Conservation (phyloP, 495 filamentous ascomycete species). For the Echria macrotheca region DNA sequence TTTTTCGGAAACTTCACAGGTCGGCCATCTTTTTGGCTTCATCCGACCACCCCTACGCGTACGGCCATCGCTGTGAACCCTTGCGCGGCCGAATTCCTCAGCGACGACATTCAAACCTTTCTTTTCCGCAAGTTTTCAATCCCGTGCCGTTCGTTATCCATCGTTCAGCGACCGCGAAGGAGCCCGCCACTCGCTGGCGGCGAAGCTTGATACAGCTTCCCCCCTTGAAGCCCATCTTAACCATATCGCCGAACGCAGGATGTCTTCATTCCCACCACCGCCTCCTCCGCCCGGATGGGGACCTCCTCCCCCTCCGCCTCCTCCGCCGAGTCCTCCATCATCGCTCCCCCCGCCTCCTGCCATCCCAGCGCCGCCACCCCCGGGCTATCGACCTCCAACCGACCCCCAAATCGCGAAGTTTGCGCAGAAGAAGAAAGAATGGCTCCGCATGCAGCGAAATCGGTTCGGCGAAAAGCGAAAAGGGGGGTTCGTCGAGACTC, state of each 20-base stretch:
- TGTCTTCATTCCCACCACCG: conserved; percentile 68
- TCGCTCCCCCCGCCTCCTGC: conserved; percentile 63
- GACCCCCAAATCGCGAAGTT: conserved; percentile 92
- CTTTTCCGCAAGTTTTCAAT: not conserved
- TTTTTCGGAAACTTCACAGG: conserved; percentile 25
- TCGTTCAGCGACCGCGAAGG: conserved; percentile 13
- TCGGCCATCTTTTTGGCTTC: conserved; percentile 22
- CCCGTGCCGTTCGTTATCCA: not conserved
- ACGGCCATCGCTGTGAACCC: conserved; percentile 16
- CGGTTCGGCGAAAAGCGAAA: conserved; percentile 97
- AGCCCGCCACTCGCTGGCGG: conserved; percentile 17
- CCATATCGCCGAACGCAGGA: conserved; percentile 33
- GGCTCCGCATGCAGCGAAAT: conserved; percentile 86
- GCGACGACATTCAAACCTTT: conserved; percentile 1
- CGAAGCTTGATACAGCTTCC: conserved; percentile 6
- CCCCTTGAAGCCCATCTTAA: not conserved
- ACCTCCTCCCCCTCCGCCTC: conserved; percentile 52
- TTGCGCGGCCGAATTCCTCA: conserved; percentile 10
- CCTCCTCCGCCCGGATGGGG: conserved; percentile 55
- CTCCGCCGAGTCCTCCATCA: conserved; percentile 70
- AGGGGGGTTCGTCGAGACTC: conserved; percentile 91
- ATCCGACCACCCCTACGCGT: conserved; percentile 13
- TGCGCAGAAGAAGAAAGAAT: conserved; percentile 97
- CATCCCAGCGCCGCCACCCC: conserved; percentile 75
- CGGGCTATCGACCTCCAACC: conserved; percentile 76